Percentiles rank a stretch among this genome's conserved stretches.
Evolutionary conservation across 1,139 yeast genomes (phyloP).

Genomic region (Diutina catenulata): DNA sequence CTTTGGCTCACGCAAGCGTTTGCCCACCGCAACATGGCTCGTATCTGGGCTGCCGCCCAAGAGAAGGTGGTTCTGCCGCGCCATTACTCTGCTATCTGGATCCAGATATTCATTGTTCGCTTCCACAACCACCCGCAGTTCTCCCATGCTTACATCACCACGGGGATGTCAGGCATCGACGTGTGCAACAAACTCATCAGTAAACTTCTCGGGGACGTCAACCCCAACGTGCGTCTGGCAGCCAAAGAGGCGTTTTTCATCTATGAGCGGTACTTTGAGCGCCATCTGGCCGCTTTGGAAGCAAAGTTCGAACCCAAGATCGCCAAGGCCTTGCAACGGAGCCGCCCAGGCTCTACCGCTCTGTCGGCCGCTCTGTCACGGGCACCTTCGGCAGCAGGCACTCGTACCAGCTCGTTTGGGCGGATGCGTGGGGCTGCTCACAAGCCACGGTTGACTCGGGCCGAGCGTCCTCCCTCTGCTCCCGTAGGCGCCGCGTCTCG

Average conservation of each 20-base stretch:
- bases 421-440: too few relatives aligned
- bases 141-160: conserved; percentile 7
- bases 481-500: too few relatives aligned
- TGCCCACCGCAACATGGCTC: conserved; percentile 37
- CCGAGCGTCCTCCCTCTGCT: too few relatives aligned
- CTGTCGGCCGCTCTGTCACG: too few relatives aligned
- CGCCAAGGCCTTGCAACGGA: conserved; percentile 29
- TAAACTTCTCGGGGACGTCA: conserved; percentile 67
- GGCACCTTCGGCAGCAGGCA: too few relatives aligned
- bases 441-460: too few relatives aligned
- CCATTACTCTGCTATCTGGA: conserved; percentile 57
- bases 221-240: conserved; percentile 66
- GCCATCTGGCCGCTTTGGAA: conserved; percentile 41
- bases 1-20: conserved; percentile 43
- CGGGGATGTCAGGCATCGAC: conserved; percentile 26
- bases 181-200: conserved; percentile 39
- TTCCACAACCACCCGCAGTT: conserved; percentile 12
- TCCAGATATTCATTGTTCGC: conserved; percentile 47
- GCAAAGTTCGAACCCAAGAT: conserved; percentile 29
- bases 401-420: too few relatives aligned
- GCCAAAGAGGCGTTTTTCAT: conserved; percentile 73
- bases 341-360: too few relatives aligned
- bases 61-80: conserved; percentile 70
- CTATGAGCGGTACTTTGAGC: conserved; percentile 35
- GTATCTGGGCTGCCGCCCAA: conserved; percentile 38